phyloP scores from a whole-genome alignment of 1,139 yeast genomes.

The Pneumocystis wakefieldiae region DNA sequence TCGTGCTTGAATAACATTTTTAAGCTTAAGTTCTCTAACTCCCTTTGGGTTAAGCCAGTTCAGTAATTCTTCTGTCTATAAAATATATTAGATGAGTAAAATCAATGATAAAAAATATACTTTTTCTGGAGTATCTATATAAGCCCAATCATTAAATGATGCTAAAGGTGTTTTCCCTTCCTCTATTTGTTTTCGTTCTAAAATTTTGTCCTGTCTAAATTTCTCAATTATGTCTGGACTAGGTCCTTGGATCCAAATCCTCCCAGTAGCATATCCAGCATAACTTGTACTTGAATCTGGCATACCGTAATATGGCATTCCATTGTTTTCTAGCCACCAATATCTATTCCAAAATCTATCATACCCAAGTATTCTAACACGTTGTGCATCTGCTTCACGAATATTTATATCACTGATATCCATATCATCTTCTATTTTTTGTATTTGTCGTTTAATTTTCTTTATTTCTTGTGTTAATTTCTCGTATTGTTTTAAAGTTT shows the following conservation, averaged over 20 bases:
- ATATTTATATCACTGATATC: conserved; percentile 30
- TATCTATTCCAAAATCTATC: conserved; percentile 75
- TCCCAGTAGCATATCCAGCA: conserved; percentile 69
- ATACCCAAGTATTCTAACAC: conserved; percentile 63
- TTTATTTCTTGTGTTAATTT: conserved; percentile 6
- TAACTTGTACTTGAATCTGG: conserved; percentile 15
- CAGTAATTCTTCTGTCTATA: conserved; percentile 30
- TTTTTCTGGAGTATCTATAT: conserved; percentile 47
- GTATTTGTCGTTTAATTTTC: conserved; percentile 20
- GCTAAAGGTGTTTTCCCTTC: conserved; percentile 38
- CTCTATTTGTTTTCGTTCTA: conserved; percentile 53
- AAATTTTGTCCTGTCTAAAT: conserved; percentile 24
- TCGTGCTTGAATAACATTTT: conserved; percentile 38
- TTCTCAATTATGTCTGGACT: conserved; percentile 41
- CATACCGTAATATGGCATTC: conserved; percentile 36
- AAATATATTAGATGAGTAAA: background rate
- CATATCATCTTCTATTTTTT: conserved; percentile 40
- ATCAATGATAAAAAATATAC: conserved; percentile 20
- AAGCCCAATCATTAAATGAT: conserved; percentile 48
- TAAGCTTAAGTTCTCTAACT: conserved; percentile 49
- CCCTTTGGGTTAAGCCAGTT: conserved; percentile 69
- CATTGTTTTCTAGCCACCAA: conserved; percentile 91
- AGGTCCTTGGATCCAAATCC: conserved; percentile 92
- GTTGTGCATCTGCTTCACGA: conserved; percentile 45
- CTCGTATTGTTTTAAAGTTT: conserved; percentile 1